Evolutionary conservation across 2,329 filamentous ascomycete genomes (phyloP).

Genomic region (Coniochaeta prunicola): DNA sequence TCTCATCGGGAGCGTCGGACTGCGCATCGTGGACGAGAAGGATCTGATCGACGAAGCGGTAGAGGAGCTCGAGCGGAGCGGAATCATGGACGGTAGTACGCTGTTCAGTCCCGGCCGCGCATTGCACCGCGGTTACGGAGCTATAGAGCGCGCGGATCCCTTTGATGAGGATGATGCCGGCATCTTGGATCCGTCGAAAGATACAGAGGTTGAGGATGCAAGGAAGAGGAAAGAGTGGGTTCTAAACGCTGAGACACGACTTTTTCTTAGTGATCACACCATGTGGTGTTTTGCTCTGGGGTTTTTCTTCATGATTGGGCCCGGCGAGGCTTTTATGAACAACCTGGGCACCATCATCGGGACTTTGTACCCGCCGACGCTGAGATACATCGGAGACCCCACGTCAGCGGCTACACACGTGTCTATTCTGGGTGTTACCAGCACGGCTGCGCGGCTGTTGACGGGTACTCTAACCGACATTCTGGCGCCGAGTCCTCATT

Average conservation of each 20-base stretch:
- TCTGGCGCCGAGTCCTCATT: slow-evolving; percentile 63
- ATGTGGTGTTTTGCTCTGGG: slow-evolving; percentile 94
- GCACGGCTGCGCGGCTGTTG: slow-evolving; percentile 81
- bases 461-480: slow-evolving; percentile 86
- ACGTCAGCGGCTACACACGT: slow-evolving; percentile 80
- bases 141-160: slow-evolving; percentile 31
- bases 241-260: slow-evolving; percentile 81
- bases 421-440: slow-evolving; percentile 83
- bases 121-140: slow-evolving; percentile 54
- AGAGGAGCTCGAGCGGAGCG: slow-evolving; percentile 84
- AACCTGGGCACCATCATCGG: slow-evolving; percentile 92
- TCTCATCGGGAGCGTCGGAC: slow-evolving; percentile 62
- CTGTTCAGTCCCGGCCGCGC: slow-evolving; percentile 54
- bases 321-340: slow-evolving; percentile 97
- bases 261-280: slow-evolving; percentile 78
- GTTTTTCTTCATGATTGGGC: slow-evolving; percentile 89
- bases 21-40: slow-evolving; percentile 76
- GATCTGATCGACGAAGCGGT: slow-evolving; percentile 85
- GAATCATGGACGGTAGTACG: slow-evolving; percentile 67
- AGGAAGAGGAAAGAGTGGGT: slow-evolving; percentile 79
- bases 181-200: slow-evolving; percentile 27
- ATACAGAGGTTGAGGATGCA: slow-evolving; percentile 35
- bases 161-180: slow-evolving; percentile 37
- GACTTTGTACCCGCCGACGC: slow-evolving; percentile 61
- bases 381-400: slow-evolving; percentile 30